Percentiles rank a stretch among this genome's conserved stretches.
Conservation (phyloP, 2,329 filamentous ascomycete species). For the Polychaeton citri region DNA sequence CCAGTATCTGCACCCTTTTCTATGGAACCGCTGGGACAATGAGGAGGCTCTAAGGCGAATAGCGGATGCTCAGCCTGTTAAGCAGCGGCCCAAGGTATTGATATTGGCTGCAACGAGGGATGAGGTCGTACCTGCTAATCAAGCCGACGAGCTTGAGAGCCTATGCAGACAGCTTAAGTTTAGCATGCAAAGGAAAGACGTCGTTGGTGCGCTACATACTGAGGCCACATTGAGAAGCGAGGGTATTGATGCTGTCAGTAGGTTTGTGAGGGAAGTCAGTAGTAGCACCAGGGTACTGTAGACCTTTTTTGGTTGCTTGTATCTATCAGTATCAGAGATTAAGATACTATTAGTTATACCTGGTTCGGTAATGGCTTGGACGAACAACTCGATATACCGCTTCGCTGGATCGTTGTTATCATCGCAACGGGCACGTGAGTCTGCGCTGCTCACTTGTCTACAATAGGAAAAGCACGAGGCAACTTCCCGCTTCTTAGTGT, state of each 20-base stretch:
- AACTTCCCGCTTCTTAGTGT: no score
- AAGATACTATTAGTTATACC: no score
- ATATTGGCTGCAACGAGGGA: conserved; percentile 45
- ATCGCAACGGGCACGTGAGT: no score
- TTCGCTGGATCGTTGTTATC: no score
- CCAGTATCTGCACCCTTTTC: conserved; percentile 58
- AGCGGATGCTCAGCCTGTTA: conserved; percentile 9
- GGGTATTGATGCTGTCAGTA: conserved; percentile 28
- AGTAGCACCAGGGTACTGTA: no score
- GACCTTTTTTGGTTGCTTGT: no score
- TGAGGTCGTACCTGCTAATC: conserved; percentile 44
- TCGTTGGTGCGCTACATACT: conserved; percentile 37
- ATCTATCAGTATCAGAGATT: no score
- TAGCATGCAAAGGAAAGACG: conserved; percentile 23
- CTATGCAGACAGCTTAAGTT: conserved; percentile 23
- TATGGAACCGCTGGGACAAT: conserved; percentile 48
- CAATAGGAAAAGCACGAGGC: no score
- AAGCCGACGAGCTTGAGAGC: conserved; percentile 40
- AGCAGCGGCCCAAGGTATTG: conserved; percentile 24
- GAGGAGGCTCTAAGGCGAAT: conserved; percentile 27
- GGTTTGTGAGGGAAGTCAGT: conserved; percentile 12
- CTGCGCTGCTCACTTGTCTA: no score
- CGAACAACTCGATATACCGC: no score
- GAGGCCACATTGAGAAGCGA: conserved; percentile 31
- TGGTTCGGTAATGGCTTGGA: no score